Conservation (phyloP, 177 flowering plant genomes). For the Telopea speciosissima region DNA sequence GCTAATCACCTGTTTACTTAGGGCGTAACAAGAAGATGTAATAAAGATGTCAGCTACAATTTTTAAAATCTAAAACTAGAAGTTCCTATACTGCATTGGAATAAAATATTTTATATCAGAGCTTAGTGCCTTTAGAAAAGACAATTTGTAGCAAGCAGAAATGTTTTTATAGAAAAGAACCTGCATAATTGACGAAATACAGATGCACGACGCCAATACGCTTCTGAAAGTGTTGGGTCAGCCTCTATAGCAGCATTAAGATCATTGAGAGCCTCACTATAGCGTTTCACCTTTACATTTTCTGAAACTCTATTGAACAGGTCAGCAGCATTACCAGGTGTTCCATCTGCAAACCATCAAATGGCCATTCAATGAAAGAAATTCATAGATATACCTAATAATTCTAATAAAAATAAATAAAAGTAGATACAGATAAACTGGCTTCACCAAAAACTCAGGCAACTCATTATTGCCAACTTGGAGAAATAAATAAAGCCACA, state of each 20-base stretch:
- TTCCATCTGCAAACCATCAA: conserved; percentile 1
- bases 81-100: too few relatives aligned
- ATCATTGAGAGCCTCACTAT: conserved; percentile 77
- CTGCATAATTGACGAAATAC: conserved; percentile 86
- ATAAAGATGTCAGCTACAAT: neutral
- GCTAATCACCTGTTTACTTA: too few relatives aligned
- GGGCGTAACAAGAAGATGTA: neutral
- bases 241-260: conserved; percentile 90
- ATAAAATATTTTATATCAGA: neutral
- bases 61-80: neutral
- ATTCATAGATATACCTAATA: too few relatives aligned
- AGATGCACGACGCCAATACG: conserved; percentile 74
- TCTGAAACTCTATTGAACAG: conserved; percentile 70
- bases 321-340: conserved; percentile 43
- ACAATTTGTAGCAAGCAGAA: neutral
- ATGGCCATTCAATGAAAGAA: neutral
- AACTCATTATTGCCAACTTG: too few relatives aligned
- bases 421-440: too few relatives aligned
- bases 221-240: conserved; percentile 81
- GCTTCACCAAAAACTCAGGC: too few relatives aligned
- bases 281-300: conserved; percentile 64
- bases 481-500: too few relatives aligned
- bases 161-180: conserved; percentile 24
- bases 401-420: too few relatives aligned
- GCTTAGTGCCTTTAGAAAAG: neutral